Evolutionary conservation across 192 early-diverging fungal genomes (phyloP), one percentile per base, ranked within the genome.

Genomic region (Coemansia erecta): DNA sequence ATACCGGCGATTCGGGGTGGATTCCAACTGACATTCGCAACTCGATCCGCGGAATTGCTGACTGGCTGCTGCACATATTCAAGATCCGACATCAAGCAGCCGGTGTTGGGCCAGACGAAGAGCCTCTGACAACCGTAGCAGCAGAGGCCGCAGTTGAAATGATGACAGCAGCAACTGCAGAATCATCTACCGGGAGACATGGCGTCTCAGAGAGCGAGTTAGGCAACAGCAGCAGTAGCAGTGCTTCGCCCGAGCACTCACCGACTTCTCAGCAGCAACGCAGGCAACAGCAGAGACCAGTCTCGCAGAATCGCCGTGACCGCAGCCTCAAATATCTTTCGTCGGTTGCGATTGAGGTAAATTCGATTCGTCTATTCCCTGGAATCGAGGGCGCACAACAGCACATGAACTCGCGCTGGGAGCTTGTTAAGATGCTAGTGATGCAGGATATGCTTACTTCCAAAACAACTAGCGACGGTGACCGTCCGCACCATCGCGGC

Each of bases 341-440:
- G 2, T 70, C 76, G 13, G 56, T 79, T 33, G 76, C 76, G 14
- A 35, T 79, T 7, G 76, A 72, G 14, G 45, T 70, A 8, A 60
- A 51, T 22, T 66, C 58, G 15, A 60, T 73, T 22, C 70, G 70
- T 21, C 26, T 79, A 41, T 53, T 73, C 11, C 64, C 76, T 3
- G 76, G 76, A 0, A 73, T 73, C 21, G 70, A 79, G 12, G 57
- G 63, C 9, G 55, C 59, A 9, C 74, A 77, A 53, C 58, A 66
- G 56, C 76, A 79, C 31, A 56, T 69, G 63, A 79, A 73, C 33
- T 73, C 76, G 50, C 76, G 76, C 26, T 79, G 76, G 76, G 76
- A 73, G 66, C 63, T 79, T 31, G 76, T 79, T 44, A 79, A 79
- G 35, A 63, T 69, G 70, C 66, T 79, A 4, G 76, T 73, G 2